Evolutionary conservation across 495 filamentous ascomycete genomes (phyloP), one percentile per base, ranked within the genome.

Genomic region (Penicillium ochrochloron): DNA sequence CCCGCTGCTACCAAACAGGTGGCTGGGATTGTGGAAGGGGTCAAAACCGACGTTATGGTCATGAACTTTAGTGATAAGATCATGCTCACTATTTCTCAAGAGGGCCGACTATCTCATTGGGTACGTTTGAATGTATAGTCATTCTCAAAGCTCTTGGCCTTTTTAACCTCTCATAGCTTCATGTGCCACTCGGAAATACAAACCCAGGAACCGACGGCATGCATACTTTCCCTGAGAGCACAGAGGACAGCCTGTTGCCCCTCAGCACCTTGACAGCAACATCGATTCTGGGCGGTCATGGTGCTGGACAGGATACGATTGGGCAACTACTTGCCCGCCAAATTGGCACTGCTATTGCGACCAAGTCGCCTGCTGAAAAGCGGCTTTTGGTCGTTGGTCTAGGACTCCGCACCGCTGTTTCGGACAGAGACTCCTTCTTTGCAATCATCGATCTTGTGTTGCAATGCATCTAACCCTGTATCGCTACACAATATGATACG

Each of bases 41-140:
- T 89, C 44, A 75, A 82, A 17, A 99, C 95, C 5, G 87, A 92
- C 67, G 87, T 91, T 51, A 87, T 85, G 55, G 82, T 79, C 8
- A 77, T 91, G 39, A 85, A 79, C 67, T 97, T 98, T 79, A 87
- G 89, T 12, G 95, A 99, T 82, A 96, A 92, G 75, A 96, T 99
- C 73, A 80, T 99, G 71, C 77, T 99, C 48, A 97, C 93, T 0
- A 85, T 99, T 62, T 91, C 91, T 4, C 94, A 97, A 75, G 84
- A 86, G 62, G 95, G 94, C 44, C 85, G 91, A 66, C 79, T 97
- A 39, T 90, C 91, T 10, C 95, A 98, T 80, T 99, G 95, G 95
- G 93, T 97, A 73, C 64, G 80, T 80, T 31, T 39, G 3, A 56
- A 35, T 21, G 41, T 21, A 34, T 63, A 5, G 34, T 7, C 55